phyloP scores from a whole-genome alignment of 192 early-diverging fungal species.

The Mortierella antarctica region DNA sequence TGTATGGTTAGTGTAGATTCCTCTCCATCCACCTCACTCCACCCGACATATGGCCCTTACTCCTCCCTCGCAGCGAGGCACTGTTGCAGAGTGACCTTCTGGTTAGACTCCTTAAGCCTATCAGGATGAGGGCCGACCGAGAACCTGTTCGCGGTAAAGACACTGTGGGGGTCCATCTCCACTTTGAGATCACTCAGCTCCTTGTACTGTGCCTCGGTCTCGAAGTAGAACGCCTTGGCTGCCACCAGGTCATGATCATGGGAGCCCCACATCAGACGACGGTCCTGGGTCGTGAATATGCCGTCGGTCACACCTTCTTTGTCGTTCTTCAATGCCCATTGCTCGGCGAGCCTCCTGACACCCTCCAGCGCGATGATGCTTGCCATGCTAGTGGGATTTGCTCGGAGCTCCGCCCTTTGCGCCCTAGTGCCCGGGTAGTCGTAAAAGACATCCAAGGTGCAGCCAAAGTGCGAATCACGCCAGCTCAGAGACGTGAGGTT shows the following conservation, averaged over 20 bases:
- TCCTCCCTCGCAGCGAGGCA: too few relatives aligned
- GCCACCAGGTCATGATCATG: slow-evolving; percentile 24
- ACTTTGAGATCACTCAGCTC: neutral
- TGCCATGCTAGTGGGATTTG: too few relatives aligned
- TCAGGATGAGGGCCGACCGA: neutral
- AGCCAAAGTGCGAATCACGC: slow-evolving; percentile 17
- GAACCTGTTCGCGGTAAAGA: slow-evolving; percentile 2
- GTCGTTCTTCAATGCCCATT: neutral
- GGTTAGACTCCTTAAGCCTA: too few relatives aligned
- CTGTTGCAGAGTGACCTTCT: too few relatives aligned
- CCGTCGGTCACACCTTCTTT: slow-evolving; percentile 4
- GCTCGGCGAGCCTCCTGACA: neutral
- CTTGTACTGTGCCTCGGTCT: neutral
- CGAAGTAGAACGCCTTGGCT: neutral
- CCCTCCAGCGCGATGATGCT: neutral
- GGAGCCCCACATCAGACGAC: slow-evolving; percentile 26
- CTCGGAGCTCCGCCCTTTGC: too few relatives aligned
- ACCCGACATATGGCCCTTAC: too few relatives aligned
- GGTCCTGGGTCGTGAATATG: slow-evolving; percentile 18
- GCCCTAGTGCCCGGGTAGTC: neutral
- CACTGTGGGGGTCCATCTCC: neutral
- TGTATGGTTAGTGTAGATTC: too few relatives aligned
- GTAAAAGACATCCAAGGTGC: slow-evolving; percentile 24
- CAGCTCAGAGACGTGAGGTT: slow-evolving; percentile 25
- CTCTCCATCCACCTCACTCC: too few relatives aligned